Evolutionary conservation across 768 basidiomycete species (phyloP), one percentile per base, ranked within the genome.

Genomic region (Boletus sp.): DNA sequence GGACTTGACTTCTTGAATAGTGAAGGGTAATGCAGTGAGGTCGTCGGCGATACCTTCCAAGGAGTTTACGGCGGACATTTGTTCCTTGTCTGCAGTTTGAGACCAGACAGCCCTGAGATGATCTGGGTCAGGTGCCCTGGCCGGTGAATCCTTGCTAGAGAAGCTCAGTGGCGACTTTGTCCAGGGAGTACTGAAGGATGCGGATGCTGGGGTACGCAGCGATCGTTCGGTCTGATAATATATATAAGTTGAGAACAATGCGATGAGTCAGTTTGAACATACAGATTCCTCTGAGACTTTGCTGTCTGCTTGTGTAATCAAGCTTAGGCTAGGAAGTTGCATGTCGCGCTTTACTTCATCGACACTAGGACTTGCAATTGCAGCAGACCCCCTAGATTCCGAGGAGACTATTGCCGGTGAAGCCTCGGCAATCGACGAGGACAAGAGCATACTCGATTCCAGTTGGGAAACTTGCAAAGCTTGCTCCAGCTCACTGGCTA

Each of bases 101-200:
- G 88, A 88, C 88, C 91, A 93, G 8, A 93, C 81, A 23, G 87
- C 85, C 70, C 88, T 92, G 48, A 93, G 74, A 59, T 89, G 89
- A 63, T 91, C 90, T n/a, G 87, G 86, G 67, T 90, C 88, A 7
- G 88, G 87, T 37, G 77, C 79, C 49, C 87, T 79, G 38, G 82
- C 79, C 15, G 86, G 78, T 9, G 84, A 81, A 34, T 91, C 88
- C 67, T 90, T 90, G 46, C 80, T 65, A 10, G 82, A 67, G 48
- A 85, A 74, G 58, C 72, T 80, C 56, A 84, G 64, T 42, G 72
- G 68, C 9, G 77, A 76, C 62, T 80, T 78, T 43, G 77, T 69
- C 83, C 87, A 86, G 10, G 81, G 70, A n/a, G 69, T 62, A 19
- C 40, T 64, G 33, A 72, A 72, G 23, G 69, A 69, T 4, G 69